Evolutionary conservation across 2,329 filamentous ascomycete genomes (phyloP).

Genomic region (Aspergillus fischeri): DNA sequence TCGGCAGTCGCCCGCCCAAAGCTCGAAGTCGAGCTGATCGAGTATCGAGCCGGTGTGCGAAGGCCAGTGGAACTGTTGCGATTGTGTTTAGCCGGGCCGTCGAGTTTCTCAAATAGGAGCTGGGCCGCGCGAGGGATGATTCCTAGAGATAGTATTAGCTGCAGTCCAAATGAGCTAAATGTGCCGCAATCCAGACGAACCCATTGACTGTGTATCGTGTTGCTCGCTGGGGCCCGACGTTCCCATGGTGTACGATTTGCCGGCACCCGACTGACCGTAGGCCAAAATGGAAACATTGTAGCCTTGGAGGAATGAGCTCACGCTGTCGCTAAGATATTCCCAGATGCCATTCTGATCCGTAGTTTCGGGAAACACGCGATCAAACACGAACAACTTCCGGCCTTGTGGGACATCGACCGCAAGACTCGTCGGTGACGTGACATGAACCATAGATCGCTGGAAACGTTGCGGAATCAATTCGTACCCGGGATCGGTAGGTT

Average conservation of each 20-base stretch:
- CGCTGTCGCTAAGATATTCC: constrained; percentile 89
- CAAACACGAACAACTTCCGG: constrained; percentile 92
- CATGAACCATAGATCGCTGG: constrained; percentile 86
- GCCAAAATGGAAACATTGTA: constrained; percentile 98
- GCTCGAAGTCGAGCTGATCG: constrained; percentile 52
- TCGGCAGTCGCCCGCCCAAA: constrained; percentile 50
- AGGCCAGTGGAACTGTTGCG: constrained; percentile 72
- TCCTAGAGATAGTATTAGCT: constrained; percentile 49
- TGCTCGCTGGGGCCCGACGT: constrained; percentile 83
- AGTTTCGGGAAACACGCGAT: constrained; percentile 84
- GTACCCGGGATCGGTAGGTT: constrained; percentile 79
- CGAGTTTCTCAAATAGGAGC: constrained; percentile 82
- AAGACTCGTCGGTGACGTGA: constrained; percentile 77
- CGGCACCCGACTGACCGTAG: constrained; percentile 94
- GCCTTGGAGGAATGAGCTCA: constrained; percentile 84
- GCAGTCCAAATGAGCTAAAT: background rate
- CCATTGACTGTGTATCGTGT: constrained; percentile 66
- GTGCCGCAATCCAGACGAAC: constrained; percentile 48
- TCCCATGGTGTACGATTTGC: constrained; percentile 99
- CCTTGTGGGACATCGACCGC: constrained; percentile 88
- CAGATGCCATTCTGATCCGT: constrained; percentile 84
- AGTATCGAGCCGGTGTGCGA: constrained; percentile 75
- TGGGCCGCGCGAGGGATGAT: constrained; percentile 91
- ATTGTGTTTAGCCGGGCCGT: constrained; percentile 51
- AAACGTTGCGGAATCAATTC: constrained; percentile 96